Evolutionary conservation across 257 asterid species (phyloP), one percentile per base, ranked within the genome.

Genomic region (Anisodus tanguticus): DNA sequence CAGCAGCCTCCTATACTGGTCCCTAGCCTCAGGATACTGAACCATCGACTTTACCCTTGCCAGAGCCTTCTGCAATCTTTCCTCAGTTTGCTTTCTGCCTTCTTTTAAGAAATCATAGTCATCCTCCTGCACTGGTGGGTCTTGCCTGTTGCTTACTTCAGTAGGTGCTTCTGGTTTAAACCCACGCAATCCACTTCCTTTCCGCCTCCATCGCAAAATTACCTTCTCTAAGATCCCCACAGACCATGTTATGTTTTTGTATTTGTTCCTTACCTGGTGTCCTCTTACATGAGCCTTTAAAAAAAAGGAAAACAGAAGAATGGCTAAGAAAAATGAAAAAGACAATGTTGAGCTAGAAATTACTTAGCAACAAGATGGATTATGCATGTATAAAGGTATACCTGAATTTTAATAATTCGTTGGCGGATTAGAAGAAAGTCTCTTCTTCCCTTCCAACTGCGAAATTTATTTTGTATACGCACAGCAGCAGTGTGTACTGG

Each of bases 231-330:
- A 83, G 49, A 94, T 90, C 83, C 98, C 98, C 3, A 95, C 99
- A 1, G 98, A 95, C 99, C 99, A 95, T 85, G 91, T 88, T 83
- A 95, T 93, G 88, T 89, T 91, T 84, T 87, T 91, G 84, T 93
- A 91, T 88, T 93, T 92, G 93, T 93, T 94, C 93, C 99, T 91
- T 82, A 94, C 98, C 88, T 95, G 98, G 88, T 94, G 97, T 84
- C 97, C 99, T 88, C 99, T 94, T 68, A 95, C 95, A 83, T 92
- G 98, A 72, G 99, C 99, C 99, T 95, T 88, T 85, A 86, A 82
- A 77, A 87, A 83, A 87, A 69, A 60, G 43, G 77, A 85, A 81
- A 82, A 85, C 67, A 41, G 4, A 66, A 49, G 26, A 16, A 72
- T 60, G 41, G n/a, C 49, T 82, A 41, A 82, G 85, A 53, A 51